Evolutionary conservation across 116 monocot genomes (phyloP).

Genomic region (Posidonia oceanica): DNA sequence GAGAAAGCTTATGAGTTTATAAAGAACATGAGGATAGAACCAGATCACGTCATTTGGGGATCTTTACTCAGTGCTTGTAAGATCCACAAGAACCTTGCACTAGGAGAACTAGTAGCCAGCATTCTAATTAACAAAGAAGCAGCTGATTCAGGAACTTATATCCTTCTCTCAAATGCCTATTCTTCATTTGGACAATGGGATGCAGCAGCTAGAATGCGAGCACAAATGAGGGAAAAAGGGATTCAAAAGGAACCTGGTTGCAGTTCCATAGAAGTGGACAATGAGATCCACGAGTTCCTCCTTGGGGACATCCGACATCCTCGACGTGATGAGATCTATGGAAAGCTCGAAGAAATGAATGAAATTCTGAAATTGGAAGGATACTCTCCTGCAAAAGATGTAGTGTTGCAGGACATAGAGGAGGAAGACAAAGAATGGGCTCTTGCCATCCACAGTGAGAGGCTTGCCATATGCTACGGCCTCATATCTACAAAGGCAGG

Average conservation of each 20-base stretch:
- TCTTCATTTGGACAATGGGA: conserved; percentile 35
- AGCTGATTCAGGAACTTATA: conserved; percentile 33
- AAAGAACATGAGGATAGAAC: conserved; percentile 30
- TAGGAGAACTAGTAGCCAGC: conserved; percentile 25
- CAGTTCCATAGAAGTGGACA: conserved; percentile 38
- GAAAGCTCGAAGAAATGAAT: conserved; percentile 35
- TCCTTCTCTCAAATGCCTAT: conserved; percentile 42
- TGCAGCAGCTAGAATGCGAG: conserved; percentile 19
- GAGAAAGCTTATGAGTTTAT: conserved; percentile 35
- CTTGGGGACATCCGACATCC: conserved; percentile 45
- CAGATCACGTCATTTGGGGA: conserved; percentile 42
- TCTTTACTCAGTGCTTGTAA: conserved; percentile 44
- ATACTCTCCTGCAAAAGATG: conserved; percentile 24
- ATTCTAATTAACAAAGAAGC: conserved; percentile 18
- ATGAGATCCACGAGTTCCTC: conserved; percentile 51
- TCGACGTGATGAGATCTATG: conserved; percentile 28
- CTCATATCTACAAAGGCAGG: conserved; percentile 45
- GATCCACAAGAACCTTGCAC: conserved; percentile 21
- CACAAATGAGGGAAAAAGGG: conserved; percentile 28
- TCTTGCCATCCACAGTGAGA: conserved; percentile 44
- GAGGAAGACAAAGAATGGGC: conserved; percentile 52
- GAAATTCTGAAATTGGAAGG: conserved; percentile 23
- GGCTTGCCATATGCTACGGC: conserved; percentile 42
- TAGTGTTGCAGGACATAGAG: conserved; percentile 38
- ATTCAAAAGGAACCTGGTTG: conserved; percentile 58